These are phyloP conservation scores for Orbilia oligospora DNA, from an alignment of 2,329 filamentous ascomycete species.

Conservation along the genomic window DNA sequence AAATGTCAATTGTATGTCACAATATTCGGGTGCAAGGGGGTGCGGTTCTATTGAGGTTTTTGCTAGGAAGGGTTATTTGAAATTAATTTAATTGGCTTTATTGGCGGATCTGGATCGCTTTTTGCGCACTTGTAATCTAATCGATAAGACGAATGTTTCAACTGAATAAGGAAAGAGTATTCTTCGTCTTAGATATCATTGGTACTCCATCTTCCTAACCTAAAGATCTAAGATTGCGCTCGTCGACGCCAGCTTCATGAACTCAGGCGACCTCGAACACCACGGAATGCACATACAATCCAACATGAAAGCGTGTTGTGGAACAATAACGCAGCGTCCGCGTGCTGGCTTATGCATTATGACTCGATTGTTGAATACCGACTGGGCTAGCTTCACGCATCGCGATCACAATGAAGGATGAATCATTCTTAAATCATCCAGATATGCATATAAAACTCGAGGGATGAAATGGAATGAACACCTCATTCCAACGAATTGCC, in stretches of 20 bases:
- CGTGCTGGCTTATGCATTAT: background rate
- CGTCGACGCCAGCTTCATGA: too few species aligned
- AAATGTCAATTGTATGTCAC: background rate
- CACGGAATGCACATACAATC: background rate
- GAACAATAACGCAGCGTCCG: background rate
- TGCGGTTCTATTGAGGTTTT: background rate
- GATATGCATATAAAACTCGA: background rate
- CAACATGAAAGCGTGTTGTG: background rate
- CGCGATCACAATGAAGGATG: background rate
- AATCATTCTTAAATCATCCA: conserved; percentile 9
- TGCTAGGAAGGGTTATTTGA: too few species aligned
- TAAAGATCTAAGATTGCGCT: too few species aligned
- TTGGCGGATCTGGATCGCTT: background rate
- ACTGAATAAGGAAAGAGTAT: background rate
- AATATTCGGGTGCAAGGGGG: background rate
- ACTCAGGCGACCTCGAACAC: too few species aligned
- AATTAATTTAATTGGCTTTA: background rate
- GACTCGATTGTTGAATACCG: background rate
- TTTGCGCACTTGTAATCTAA: background rate
- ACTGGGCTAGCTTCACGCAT: too few species aligned
- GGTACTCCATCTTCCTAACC: background rate
- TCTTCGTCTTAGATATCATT: background rate
- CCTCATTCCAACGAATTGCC: background rate
- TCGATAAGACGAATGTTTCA: background rate
- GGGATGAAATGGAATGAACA: background rate